phyloP scores from a whole-genome alignment of 306 rosid species.

The Ammopiptanthus mongolicus region DNA sequence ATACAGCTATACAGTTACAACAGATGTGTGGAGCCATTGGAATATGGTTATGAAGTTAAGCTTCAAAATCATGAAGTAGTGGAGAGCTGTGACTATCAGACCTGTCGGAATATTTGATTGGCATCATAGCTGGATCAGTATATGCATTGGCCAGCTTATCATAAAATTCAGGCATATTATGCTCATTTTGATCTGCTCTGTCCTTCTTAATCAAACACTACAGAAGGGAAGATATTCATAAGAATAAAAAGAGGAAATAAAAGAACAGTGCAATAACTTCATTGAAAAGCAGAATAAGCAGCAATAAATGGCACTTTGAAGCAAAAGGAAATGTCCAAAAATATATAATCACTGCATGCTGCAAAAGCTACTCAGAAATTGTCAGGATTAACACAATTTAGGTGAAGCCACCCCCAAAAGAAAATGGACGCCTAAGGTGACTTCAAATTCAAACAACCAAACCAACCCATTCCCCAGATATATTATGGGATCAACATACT shows the following conservation, averaged over 20 bases:
- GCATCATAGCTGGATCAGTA: constrained; percentile 56
- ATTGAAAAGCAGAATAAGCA: constrained; percentile 6
- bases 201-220: constrained; percentile 83
- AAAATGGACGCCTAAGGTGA: not conserved
- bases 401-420: not conserved
- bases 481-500: not conserved
- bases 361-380: not conserved
- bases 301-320: not conserved
- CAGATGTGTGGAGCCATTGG: not conserved
- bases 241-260: not conserved
- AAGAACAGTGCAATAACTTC: not conserved
- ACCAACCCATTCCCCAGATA: not conserved
- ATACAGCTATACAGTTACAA: constrained; percentile 9
- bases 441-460: not conserved
- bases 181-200: constrained; percentile 49
- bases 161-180: constrained; percentile 46
- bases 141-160: constrained; percentile 50
- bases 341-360: not conserved
- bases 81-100: constrained; percentile 41
- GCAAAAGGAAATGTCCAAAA: not conserved
- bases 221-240: constrained; percentile 16
- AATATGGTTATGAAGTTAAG: constrained; percentile 13
- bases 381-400: not conserved
- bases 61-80: constrained; percentile 42
- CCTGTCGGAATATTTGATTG: constrained; percentile 34